These are phyloP conservation scores for Globisporangium abappressorium DNA, from an alignment of 352 stramenopile genomes.

Conservation along the genomic window DNA sequence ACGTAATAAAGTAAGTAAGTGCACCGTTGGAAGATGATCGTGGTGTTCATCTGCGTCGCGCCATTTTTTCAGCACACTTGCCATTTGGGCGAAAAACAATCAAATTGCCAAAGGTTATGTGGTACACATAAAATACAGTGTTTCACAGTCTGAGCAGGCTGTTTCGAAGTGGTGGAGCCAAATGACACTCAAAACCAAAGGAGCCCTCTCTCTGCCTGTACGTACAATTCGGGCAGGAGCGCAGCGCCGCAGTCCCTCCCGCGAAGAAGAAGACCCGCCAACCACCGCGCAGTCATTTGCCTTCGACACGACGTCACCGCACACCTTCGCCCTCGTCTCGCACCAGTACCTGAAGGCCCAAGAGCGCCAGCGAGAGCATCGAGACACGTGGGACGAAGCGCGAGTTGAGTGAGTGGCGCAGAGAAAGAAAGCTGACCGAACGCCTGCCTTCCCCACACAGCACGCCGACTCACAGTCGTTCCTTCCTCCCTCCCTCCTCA, in stretches of 20 bases:
- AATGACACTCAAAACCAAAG: constrained; percentile 9
- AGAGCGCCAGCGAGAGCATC: neutral
- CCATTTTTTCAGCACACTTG: neutral
- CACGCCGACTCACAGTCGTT: neutral
- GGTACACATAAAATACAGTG: neutral
- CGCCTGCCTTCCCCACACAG: too few species aligned
- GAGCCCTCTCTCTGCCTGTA: neutral
- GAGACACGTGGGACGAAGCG: neutral
- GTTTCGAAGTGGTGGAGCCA: constrained; percentile 3
- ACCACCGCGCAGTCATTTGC: neutral
- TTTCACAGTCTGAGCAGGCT: neutral
- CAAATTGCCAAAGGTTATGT: neutral
- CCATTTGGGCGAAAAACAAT: neutral
- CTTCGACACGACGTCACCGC: neutral
- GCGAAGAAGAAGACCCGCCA: neutral
- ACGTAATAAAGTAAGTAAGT: neutral
- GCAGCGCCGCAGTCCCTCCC: constrained; percentile 1
- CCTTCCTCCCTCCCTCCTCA: neutral
- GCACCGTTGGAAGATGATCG: neutral
- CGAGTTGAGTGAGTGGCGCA: neutral
- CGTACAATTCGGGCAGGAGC: neutral
- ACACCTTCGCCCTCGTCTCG: constrained; percentile 2
- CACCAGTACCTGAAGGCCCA: neutral
- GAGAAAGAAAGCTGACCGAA: neutral
- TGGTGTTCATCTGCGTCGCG: neutral